Conservation (phyloP, 331 rosid species). For the Prunus yedoensis region DNA sequence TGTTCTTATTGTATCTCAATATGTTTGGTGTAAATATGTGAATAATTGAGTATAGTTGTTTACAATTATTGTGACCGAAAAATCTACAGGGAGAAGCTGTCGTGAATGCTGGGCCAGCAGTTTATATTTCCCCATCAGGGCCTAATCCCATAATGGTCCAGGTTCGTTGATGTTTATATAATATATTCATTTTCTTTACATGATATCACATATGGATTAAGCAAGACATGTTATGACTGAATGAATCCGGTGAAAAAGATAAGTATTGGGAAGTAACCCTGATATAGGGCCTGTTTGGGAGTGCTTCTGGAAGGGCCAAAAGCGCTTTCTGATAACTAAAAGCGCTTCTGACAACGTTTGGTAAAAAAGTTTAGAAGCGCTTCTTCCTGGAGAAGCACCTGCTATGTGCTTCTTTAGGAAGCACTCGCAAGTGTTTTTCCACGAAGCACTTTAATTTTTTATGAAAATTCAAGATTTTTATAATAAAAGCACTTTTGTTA, state of each 20-base stretch:
- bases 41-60: conserved; percentile 15
- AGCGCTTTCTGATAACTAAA: too few relatives aligned
- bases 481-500: too few relatives aligned
- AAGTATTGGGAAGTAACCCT: background rate
- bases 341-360: too few relatives aligned
- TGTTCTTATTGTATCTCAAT: conserved; percentile 33
- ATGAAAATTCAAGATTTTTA: too few relatives aligned
- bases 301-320: too few relatives aligned
- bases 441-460: too few relatives aligned
- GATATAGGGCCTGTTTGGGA: background rate
- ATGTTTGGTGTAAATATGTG: conserved; percentile 20
- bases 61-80: background rate
- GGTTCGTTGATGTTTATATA: conserved; percentile 52
- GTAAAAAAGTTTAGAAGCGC: too few relatives aligned
- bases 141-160: conserved; percentile 99
- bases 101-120: conserved; percentile 94
- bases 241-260: background rate
- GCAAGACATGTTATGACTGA: background rate
- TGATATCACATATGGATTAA: background rate
- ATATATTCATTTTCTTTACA: background rate
- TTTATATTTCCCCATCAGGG: conserved; percentile 88
- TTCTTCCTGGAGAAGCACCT: too few relatives aligned
- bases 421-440: too few relatives aligned
- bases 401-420: too few relatives aligned
- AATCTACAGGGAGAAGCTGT: conserved; percentile 69